Percentiles rank a stretch among this genome's conserved stretches.
Evolutionary conservation across 23 red algal genomes (phyloP).

Genomic region (Pyropia haitanensis): DNA sequence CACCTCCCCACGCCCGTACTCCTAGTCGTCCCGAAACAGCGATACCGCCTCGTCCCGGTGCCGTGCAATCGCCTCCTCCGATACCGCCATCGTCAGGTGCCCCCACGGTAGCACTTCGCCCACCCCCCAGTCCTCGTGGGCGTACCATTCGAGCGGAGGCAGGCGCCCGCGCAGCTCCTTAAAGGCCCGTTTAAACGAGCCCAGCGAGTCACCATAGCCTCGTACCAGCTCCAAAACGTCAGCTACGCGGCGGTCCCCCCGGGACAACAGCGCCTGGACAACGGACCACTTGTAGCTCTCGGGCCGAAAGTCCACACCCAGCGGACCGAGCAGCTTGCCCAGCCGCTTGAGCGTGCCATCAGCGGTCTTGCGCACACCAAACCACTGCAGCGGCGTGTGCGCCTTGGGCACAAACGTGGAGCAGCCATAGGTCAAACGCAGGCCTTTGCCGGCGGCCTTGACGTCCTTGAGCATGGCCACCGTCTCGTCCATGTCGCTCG

Average conservation of each 20-base stretch:
- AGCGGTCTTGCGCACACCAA: slow-evolving; percentile 10
- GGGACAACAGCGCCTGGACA: slow-evolving; percentile 24
- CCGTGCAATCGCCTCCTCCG: background rate
- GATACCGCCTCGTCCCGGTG: too few species aligned
- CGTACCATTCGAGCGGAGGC: slow-evolving; percentile 26
- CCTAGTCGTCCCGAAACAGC: too few species aligned
- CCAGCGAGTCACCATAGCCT: slow-evolving; percentile 20
- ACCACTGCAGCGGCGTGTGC: slow-evolving; percentile 39
- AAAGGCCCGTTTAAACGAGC: slow-evolving; percentile 17
- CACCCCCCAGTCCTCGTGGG: slow-evolving; percentile 21
- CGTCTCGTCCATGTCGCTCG: slow-evolving; percentile 14
- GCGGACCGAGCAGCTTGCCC: slow-evolving; percentile 1
- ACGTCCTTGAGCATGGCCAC: slow-evolving; percentile 11
- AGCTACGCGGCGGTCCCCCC: slow-evolving; percentile 21
- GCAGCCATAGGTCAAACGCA: slow-evolving; percentile 30
- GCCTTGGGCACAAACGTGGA: slow-evolving; percentile 42
- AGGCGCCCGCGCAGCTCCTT: slow-evolving; percentile 23
- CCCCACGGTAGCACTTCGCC: slow-evolving; percentile 15
- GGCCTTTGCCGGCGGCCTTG: slow-evolving; percentile 2
- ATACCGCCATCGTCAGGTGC: slow-evolving; percentile 8
- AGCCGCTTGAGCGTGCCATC: slow-evolving; percentile 14
- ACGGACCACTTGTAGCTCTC: slow-evolving; percentile 38
- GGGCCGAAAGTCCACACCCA: slow-evolving; percentile 34
- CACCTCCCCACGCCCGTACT: too few species aligned
- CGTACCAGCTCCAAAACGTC: slow-evolving; percentile 8